Evolutionary conservation across 140 eudicot genomes (phyloP).

Genomic region (Flaveria floridana): DNA sequence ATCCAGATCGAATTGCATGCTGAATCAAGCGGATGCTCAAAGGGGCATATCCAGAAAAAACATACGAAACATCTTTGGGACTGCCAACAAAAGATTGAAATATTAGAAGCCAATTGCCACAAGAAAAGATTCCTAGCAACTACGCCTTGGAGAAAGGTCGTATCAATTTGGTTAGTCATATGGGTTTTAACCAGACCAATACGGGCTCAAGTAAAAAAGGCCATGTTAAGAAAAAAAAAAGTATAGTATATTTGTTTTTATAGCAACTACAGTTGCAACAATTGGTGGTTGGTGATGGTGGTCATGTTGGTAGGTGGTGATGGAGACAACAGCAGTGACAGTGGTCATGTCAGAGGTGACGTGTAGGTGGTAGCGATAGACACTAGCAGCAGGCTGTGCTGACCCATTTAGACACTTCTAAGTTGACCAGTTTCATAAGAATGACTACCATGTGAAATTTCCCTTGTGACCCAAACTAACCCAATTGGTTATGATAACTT

Average conservation of each 20-base stretch:
- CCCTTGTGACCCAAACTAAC: neutral
- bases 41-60: constrained; percentile 98
- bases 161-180: neutral
- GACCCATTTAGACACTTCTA: neutral
- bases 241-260: neutral
- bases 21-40: constrained; percentile 92
- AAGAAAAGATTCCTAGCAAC: neutral
- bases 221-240: neutral
- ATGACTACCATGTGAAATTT: neutral
- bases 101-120: constrained; percentile 15
- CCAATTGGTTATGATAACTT: neutral
- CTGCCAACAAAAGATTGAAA: constrained; percentile 41
- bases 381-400: neutral
- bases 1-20: constrained; percentile 94
- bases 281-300: neutral
- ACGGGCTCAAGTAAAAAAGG: neutral
- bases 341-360: neutral
- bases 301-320: neutral
- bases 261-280: neutral
- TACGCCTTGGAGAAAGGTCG: neutral
- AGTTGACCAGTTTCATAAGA: neutral
- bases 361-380: neutral
- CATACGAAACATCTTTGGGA: constrained; percentile 86
- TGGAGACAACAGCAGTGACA: neutral
- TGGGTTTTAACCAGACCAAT: neutral